Evolutionary conservation across 2,329 filamentous ascomycete species (phyloP).

Genomic region (Aspergillus fischeri): DNA sequence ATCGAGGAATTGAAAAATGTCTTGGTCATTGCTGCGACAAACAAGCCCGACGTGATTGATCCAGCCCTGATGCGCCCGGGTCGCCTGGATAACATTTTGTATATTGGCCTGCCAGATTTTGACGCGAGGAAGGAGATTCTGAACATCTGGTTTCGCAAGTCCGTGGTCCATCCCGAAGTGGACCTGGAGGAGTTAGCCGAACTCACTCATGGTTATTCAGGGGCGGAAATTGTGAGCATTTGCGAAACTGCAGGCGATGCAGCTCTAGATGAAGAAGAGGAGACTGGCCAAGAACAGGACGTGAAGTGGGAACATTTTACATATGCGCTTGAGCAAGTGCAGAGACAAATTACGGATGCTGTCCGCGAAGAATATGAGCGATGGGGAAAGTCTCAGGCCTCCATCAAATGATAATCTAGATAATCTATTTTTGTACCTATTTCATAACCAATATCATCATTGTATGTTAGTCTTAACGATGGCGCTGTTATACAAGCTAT

Average conservation of each 20-base stretch:
- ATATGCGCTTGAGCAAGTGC: conserved; percentile 42
- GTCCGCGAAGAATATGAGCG: conserved; percentile 57
- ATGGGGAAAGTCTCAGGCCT: conserved; percentile 40
- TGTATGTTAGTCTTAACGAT: not conserved
- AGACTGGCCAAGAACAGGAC: conserved; percentile 33
- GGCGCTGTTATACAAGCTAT: not conserved
- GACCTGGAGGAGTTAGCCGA: conserved; percentile 61
- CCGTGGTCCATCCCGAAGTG: conserved; percentile 60
- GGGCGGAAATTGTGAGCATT: conserved; percentile 71
- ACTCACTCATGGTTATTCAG: conserved; percentile 72
- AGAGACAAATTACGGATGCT: conserved; percentile 56
- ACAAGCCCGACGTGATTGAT: conserved; percentile 81
- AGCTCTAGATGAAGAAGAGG: conserved; percentile 50
- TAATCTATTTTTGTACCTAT: not conserved
- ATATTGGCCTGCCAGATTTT: conserved; percentile 75
- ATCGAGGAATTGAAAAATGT: conserved; percentile 82
- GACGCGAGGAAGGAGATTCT: conserved; percentile 74
- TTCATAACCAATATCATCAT: not conserved
- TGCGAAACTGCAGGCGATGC: conserved; percentile 50
- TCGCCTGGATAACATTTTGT: conserved; percentile 78
- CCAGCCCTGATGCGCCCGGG: conserved; percentile 80
- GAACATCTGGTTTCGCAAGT: conserved; percentile 59
- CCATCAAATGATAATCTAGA: not conserved
- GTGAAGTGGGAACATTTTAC: conserved; percentile 44
- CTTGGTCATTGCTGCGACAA: conserved; percentile 84